A percentile compares a stretch with the other conserved stretches of the same genome.
phyloP scores from a whole-genome alignment of 495 filamentous ascomycete species.

The Aspergillus sclerotiicarbonarius region DNA sequence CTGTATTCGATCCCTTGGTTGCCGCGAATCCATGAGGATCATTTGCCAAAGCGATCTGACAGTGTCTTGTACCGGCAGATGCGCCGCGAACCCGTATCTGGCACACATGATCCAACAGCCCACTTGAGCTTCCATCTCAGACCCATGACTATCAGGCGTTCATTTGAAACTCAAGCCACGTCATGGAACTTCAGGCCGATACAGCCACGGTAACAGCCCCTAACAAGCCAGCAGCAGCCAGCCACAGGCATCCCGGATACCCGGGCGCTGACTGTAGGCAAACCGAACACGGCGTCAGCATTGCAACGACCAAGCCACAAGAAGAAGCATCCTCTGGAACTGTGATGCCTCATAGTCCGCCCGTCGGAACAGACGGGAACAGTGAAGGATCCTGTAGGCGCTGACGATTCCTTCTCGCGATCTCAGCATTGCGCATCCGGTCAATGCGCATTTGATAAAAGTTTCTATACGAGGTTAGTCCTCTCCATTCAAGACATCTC shows the following conservation, averaged over 20 bases:
- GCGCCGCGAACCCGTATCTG: too few relatives aligned
- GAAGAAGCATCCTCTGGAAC: background rate
- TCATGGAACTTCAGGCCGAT: too few relatives aligned
- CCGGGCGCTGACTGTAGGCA: background rate
- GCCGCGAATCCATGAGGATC: too few relatives aligned
- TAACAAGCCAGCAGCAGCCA: background rate
- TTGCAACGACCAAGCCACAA: background rate
- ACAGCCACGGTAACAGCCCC: background rate
- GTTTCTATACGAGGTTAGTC: constrained; percentile 47
- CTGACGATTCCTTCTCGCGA: constrained; percentile 78
- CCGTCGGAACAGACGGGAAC: constrained; percentile 82
- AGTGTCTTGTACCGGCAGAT: too few relatives aligned
- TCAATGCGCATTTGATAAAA: constrained; percentile 86
- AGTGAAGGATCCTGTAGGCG: constrained; percentile 71
- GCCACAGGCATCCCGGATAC: background rate
- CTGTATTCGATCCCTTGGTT: too few relatives aligned
- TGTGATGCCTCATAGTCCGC: constrained; percentile 43
- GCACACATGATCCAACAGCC: too few relatives aligned
- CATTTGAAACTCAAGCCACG: too few relatives aligned
- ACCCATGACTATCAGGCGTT: too few relatives aligned
- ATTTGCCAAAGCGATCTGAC: too few relatives aligned
- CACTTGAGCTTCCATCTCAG: too few relatives aligned
- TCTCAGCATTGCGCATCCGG: constrained; percentile 72
- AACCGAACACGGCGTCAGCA: background rate
- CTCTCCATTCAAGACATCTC: background rate